Base-by-base conservation (phyloP, 2,329 filamentous ascomycete species). In the Aspergillus melleus region DNA sequence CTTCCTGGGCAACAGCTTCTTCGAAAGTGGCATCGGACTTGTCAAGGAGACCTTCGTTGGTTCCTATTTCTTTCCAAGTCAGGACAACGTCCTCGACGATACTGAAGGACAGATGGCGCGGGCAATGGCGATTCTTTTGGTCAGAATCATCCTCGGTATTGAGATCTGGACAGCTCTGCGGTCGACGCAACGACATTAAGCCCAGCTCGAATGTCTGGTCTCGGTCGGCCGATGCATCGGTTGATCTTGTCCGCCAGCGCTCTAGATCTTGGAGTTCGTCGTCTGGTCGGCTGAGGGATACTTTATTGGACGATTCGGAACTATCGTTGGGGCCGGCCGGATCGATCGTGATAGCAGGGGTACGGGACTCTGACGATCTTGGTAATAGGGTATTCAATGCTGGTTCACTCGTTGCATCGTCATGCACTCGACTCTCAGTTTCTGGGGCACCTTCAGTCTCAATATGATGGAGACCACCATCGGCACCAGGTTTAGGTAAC, bases 101-200 rank as follows among this genome's bases (percentile, higher is more conserved):
- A 63, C 78, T 81, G 61, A 81, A 82, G 1, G 80, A 81, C 53
- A 81, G 62, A 61, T 77, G 78, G 8, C 79, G 74, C 12, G 76
- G 72, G 64, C 74, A 79, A 20, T 72, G 66, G 32, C 70, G 64
- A 49, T 75, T 70, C 36, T 62, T 60, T 26, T 66, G 63, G 10
- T 67, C 57, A 14, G 58, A 54, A 14, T 64, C 57, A 20, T 62
- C 60, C 24, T 71, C 65, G 6, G 55, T 39, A 12, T 58, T 58
- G 24, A 76, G 60, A n/a, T 71, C 69, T 55, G 66, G 61, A 49
- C 67, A 71, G 56, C 78, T 80, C 59, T 74, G 75, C 6, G 75
- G 70, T 26, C 76, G 74, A 19, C 72, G 75, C 36, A 79, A 67
- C 47, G 68, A 65, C 66, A 72, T 68, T 47, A 70, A 62, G 36